Base-by-base conservation (phyloP, 2,329 filamentous ascomycete species). In the Cladorrhinum sp. region DNA sequence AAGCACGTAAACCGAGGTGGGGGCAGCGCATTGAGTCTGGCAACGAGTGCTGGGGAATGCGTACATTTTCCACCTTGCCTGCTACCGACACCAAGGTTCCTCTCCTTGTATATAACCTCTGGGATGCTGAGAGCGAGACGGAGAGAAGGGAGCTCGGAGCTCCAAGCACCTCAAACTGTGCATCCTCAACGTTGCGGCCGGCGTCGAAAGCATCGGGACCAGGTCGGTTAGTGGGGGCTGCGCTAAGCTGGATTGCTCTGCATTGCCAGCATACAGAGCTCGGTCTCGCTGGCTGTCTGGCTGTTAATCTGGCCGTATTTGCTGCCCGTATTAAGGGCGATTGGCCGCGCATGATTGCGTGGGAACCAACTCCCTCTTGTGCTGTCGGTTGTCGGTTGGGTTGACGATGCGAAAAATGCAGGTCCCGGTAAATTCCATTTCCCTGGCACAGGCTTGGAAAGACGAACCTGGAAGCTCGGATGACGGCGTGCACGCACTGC, bases 81-180 rank as follows among this genome's bases (percentile, higher is more conserved):
- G 90, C 91, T 62, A 98, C 84, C 52, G 89, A 93, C 58, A 98
- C 91, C 55, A 99, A 80, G 1, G 94, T 96, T 58, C 96, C 96
- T 70, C 92, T 87, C 68, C 94, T 86, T 21, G 95, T 97, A 76
- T 95, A 97, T 55, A 99, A 86, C 69, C 90, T 89, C 75, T 98
- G 94, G 30, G 94, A 98, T 48, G 95, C 91, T 36, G 95, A 96
- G 57, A 99, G 85, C 7, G 89, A 91, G 66, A 96, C 93, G 21
- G 94, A 97, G 68, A 99, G 87, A 65, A 99, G 86, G 59, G 95
- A 98, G 76, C 95, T 95, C 1, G 94, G 92, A 23, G 91, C 86
- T 64, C 95, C 95, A 66, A 99, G 80, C 53, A 98, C 92, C 76
- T 98, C 92, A 75, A 99, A 99, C 61, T 88, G 87, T 58, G 95